phyloP scores from a whole-genome alignment of 225 moss, liverwort and hornwort genomes.

The Lunularia cruciata region DNA sequence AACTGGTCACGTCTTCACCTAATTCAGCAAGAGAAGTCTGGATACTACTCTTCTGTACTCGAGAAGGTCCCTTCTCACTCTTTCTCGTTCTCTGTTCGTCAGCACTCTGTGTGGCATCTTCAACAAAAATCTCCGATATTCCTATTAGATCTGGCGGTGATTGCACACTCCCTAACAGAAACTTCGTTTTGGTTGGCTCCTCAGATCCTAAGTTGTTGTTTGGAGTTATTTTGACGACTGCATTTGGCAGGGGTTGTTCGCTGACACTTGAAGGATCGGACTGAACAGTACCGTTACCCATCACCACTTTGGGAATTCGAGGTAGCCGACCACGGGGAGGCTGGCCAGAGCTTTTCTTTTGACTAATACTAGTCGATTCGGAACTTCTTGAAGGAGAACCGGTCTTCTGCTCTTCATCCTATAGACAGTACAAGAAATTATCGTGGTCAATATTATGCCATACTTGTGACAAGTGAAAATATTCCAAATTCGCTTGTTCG shows the following conservation, averaged over 20 bases:
- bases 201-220: constrained; percentile 43
- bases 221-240: constrained; percentile 46
- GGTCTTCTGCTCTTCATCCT: constrained; percentile 85
- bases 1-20: constrained; percentile 33
- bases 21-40: constrained; percentile 19
- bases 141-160: constrained; percentile 22
- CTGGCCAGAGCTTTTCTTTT: constrained; percentile 66
- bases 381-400: constrained; percentile 59
- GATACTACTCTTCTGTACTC: constrained; percentile 20
- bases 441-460: too few relatives aligned
- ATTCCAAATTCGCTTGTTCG: too few relatives aligned
- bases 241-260: constrained; percentile 32
- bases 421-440: too few relatives aligned
- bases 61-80: constrained; percentile 16
- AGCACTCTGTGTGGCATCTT: constrained; percentile 15
- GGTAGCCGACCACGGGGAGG: constrained; percentile 58
- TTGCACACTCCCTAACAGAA: constrained; percentile 4
- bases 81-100: constrained; percentile 27
- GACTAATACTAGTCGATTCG: constrained; percentile 60
- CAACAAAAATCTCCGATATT: constrained; percentile 22
- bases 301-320: constrained; percentile 52
- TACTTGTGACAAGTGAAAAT: too few relatives aligned
- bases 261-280: constrained; percentile 42
- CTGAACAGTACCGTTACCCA: constrained; percentile 46
- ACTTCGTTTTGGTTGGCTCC: constrained; percentile 13